Evolutionary conservation across 2,329 filamentous ascomycete species (phyloP).

Genomic region (Trichoderma sp.): DNA sequence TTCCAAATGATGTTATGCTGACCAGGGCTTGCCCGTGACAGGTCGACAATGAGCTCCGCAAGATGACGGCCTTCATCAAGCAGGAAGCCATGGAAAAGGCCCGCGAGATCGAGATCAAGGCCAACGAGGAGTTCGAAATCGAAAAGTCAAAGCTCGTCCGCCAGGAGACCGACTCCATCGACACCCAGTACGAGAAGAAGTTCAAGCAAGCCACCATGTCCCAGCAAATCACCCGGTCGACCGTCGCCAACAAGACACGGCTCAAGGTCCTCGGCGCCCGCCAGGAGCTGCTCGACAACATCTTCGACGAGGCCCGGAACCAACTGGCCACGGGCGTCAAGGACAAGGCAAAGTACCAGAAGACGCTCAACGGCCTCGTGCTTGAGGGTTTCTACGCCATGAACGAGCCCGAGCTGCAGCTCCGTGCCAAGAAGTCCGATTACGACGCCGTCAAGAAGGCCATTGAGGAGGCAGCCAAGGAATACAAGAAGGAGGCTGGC

Average conservation of each 20-base stretch:
- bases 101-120: slow-evolving; percentile 95
- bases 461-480: slow-evolving; percentile 69
- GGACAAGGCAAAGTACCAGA: slow-evolving; percentile 73
- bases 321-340: slow-evolving; percentile 64
- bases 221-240: slow-evolving; percentile 97
- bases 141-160: slow-evolving; percentile 98
- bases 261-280: slow-evolving; percentile 82
- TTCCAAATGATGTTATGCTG: slow-evolving; percentile 18
- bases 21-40: slow-evolving; percentile 39
- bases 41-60: slow-evolving; percentile 97
- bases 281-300: slow-evolving; percentile 84
- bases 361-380: slow-evolving; percentile 73
- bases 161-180: slow-evolving; percentile 90
- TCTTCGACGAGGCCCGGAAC: slow-evolving; percentile 79
- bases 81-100: slow-evolving; percentile 97
- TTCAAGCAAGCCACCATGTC: slow-evolving; percentile 98
- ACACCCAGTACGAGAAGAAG: slow-evolving; percentile 94
- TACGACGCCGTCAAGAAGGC: slow-evolving; percentile 73
- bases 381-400: slow-evolving; percentile 89
- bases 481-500: slow-evolving; percentile 78
- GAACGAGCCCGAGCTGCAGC: slow-evolving; percentile 71
- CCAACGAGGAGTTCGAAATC: slow-evolving; percentile 97
- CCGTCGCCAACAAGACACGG: slow-evolving; percentile 91
- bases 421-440: slow-evolving; percentile 80
- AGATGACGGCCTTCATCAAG: slow-evolving; percentile 99